These are phyloP conservation scores for Lolium rigidum DNA, from an alignment of 176 grass and related monocot genomes.

Conservation along the genomic window DNA sequence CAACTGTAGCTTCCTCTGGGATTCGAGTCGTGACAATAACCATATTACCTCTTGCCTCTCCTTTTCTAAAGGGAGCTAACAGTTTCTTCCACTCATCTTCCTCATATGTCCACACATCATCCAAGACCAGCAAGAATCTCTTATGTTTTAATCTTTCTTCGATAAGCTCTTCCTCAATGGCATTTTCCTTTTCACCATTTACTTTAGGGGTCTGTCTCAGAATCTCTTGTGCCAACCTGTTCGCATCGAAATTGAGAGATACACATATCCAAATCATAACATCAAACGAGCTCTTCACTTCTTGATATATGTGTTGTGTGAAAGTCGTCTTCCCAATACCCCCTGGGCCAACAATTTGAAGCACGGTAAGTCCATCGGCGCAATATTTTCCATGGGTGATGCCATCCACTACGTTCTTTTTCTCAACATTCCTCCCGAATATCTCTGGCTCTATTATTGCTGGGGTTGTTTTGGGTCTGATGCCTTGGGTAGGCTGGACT, in stretches of 20 bases:
- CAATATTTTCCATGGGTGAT: neutral
- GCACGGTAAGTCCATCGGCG: neutral
- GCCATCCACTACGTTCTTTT: neutral
- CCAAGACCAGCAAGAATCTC: slow-evolving; percentile 29
- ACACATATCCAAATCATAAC: slow-evolving; percentile 43
- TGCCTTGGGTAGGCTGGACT: no score
- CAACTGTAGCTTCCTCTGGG: neutral
- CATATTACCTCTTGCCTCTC: neutral
- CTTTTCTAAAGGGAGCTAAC: neutral
- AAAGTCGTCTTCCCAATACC: slow-evolving; percentile 63
- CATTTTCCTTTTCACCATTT: neutral
- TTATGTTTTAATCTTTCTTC: neutral
- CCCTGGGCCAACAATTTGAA: slow-evolving; percentile 50
- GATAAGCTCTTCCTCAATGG: neutral
- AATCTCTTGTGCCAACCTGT: neutral
- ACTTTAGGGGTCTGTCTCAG: neutral
- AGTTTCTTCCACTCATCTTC: slow-evolving; percentile 32
- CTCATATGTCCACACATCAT: slow-evolving; percentile 27
- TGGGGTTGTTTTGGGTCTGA: neutral
- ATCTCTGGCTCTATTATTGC: neutral
- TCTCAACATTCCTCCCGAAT: slow-evolving; percentile 18
- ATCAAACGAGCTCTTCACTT: neutral
- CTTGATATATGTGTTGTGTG: slow-evolving; percentile 32
- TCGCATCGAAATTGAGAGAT: slow-evolving; percentile 18
- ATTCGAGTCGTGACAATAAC: slow-evolving; percentile 39